These are phyloP conservation scores for Nicotiana noctiflora DNA, from an alignment of 257 asterid genomes.

Conservation along the genomic window DNA sequence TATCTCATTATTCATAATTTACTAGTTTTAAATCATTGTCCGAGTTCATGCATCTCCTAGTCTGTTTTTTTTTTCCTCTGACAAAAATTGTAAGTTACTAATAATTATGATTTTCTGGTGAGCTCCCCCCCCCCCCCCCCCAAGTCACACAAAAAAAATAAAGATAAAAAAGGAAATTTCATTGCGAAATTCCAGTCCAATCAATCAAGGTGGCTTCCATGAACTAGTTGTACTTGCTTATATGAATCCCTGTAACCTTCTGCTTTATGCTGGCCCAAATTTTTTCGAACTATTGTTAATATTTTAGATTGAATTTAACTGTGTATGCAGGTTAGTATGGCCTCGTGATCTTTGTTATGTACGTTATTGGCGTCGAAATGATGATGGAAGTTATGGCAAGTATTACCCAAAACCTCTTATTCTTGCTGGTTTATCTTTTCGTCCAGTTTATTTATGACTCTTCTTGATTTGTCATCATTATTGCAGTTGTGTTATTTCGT, in stretches of 20 bases:
- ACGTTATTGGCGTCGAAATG: conserved; percentile 99
- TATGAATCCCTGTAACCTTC: not conserved
- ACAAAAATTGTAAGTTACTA: not conserved
- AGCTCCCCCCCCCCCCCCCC: too few relatives aligned
- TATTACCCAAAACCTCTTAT: not conserved
- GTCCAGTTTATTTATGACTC: conserved; percentile 4
- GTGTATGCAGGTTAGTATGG: conserved; percentile 69
- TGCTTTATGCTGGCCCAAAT: not conserved
- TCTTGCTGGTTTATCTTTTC: not conserved
- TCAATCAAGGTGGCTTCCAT: not conserved
- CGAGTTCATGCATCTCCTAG: not conserved
- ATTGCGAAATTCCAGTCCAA: not conserved
- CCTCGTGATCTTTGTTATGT: conserved; percentile 98
- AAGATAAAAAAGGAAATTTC: not conserved
- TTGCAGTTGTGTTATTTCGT: conserved; percentile 88
- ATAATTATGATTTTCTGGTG: too few relatives aligned
- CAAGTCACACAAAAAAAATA: too few relatives aligned
- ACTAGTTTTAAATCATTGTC: not conserved
- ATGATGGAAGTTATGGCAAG: conserved; percentile 97
- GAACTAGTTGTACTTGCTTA: not conserved
- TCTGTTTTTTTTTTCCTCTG: not conserved
- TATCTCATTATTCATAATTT: not conserved
- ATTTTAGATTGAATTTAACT: not conserved
- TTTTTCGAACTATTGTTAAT: not conserved
- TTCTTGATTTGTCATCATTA: conserved; percentile 20